A percentile compares a stretch with the other conserved stretches of the same genome.
phyloP scores from a whole-genome alignment of 2,329 filamentous ascomycete genomes.

The Thelonectria discophora region DNA sequence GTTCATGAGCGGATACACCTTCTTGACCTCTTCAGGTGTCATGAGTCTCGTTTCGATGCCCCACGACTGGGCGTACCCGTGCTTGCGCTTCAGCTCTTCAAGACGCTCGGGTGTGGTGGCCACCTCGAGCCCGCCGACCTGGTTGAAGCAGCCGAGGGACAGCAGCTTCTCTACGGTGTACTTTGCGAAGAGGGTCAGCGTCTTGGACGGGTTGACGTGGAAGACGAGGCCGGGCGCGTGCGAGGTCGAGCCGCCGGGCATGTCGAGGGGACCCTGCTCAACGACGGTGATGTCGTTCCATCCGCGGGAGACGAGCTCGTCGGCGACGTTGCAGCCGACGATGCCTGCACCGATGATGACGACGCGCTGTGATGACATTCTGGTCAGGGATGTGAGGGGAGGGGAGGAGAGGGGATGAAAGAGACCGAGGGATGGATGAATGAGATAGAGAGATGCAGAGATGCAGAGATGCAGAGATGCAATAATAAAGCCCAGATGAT shows the following conservation, averaged over 20 bases:
- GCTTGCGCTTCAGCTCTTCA: slow-evolving; percentile 69
- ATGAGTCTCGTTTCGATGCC: slow-evolving; percentile 65
- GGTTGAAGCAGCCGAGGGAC: slow-evolving; percentile 68
- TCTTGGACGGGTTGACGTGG: slow-evolving; percentile 67
- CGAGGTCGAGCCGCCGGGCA: slow-evolving; percentile 72
- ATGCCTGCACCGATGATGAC: slow-evolving; percentile 54
- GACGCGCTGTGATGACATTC: slow-evolving; percentile 47
- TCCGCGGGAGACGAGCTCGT: slow-evolving; percentile 69
- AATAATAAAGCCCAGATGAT: neutral
- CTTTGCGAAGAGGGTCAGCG: slow-evolving; percentile 65
- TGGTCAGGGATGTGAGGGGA: neutral
- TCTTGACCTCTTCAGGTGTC: slow-evolving; percentile 59
- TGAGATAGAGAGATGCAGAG: neutral
- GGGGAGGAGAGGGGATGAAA: neutral
- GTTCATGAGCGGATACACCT: slow-evolving; percentile 64
- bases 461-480: neutral
- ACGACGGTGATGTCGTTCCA: slow-evolving; percentile 71
- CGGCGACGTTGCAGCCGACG: slow-evolving; percentile 70
- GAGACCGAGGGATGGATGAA: no score
- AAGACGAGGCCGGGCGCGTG: slow-evolving; percentile 72
- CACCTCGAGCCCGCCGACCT: slow-evolving; percentile 69
- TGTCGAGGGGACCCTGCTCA: slow-evolving; percentile 68
- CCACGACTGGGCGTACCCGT: slow-evolving; percentile 69
- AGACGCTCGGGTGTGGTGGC: slow-evolving; percentile 67
- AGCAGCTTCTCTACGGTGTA: slow-evolving; percentile 70